Base-by-base conservation (phyloP, 768 basidiomycete species). In the Leccinum aurantiacum region DNA sequence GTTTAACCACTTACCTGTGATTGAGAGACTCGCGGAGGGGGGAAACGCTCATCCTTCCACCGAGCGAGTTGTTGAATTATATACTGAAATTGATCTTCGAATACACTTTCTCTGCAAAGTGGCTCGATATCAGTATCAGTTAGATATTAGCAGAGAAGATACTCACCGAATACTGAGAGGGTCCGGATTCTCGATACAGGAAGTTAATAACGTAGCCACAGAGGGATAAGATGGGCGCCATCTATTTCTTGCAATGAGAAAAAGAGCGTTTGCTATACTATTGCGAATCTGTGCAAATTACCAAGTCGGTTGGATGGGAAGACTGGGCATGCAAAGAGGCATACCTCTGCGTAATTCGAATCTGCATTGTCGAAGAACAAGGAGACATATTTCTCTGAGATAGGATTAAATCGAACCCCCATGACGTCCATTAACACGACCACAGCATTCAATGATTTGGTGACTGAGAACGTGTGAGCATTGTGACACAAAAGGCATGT, bases 331-430 rank as follows among this genome's bases (percentile, higher is more conserved):
- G 10, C 31, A 27, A 48, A 22, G 29, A 35, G 13, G 47, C 73
- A 44, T 71, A 91, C 93, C 76, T 96, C 94, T 14, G 90, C 91
- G 70, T 93, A 97, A 37, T 86, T 86, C 4, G 91, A 93, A 62
- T 89, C 82, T 24, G 90, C 81, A 67, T 91, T 90, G 19, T 84
- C 80, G 65, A 95, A 86, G 65, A 91, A 82, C 49, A 91, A 67
- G 53, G 85, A 78, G 59, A 88, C 77, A 70, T 91, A 90, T 68
- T 82, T 81, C 57, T 88, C 85, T n/a, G 86, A 78, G 71, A 84
- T 75, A 8, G 86, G 76, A 54, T 84, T 82, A 71, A 91, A 90
- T 58, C 88, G 83, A 53, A 84, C 76, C 17, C 86, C 87, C 15
- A 88, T 78, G 58, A 79, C 78, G 47, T 90, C 87, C 55, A 90